Evolutionary conservation across 176 grass and related monocot genomes (phyloP).

Genomic region (Carex scoparia): DNA sequence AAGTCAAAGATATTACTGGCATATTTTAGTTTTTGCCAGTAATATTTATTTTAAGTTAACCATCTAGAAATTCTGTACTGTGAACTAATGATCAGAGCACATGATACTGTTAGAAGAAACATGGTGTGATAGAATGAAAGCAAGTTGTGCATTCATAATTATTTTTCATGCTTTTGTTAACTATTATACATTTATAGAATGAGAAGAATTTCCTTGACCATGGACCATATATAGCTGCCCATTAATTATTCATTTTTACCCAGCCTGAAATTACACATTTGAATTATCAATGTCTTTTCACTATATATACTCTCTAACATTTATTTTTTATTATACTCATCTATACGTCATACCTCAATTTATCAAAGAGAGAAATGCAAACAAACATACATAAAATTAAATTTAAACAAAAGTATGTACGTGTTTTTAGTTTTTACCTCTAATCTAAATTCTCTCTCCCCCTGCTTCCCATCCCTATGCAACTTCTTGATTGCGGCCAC

Average conservation of each 20-base stretch:
- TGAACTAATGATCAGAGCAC: constrained; percentile 15
- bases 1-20: not conserved
- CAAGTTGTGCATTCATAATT: not conserved
- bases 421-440: constrained; percentile 38
- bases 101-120: constrained; percentile 12
- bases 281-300: not conserved
- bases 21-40: not conserved
- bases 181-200: not conserved
- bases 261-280: not conserved
- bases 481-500: constrained; percentile 80
- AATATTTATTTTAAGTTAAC: not conserved
- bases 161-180: not conserved
- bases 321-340: not conserved
- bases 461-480: constrained; percentile 69
- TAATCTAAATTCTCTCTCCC: constrained; percentile 86
- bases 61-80: not conserved
- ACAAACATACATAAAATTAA: not conserved
- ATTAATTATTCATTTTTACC: not conserved
- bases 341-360: not conserved
- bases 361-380: not conserved
- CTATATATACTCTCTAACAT: not conserved
- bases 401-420: not conserved
- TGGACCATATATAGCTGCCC: not conserved
- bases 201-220: not conserved
- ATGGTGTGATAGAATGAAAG: not conserved